phyloP scores from a whole-genome alignment of 345 rosid genomes.

The Brassica incana region DNA sequence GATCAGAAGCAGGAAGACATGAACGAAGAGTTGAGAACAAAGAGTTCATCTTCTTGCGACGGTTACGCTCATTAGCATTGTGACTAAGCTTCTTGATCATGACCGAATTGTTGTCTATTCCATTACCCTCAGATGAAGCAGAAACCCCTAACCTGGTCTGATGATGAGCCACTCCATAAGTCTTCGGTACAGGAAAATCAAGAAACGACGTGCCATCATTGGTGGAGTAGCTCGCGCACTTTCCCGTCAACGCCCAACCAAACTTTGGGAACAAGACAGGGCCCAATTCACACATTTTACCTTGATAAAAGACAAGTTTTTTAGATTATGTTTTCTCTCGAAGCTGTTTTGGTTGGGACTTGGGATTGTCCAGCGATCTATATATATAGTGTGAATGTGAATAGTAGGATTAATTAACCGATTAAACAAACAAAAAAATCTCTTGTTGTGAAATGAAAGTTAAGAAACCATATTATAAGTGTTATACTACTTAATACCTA shows the following conservation, averaged over 20 bases:
- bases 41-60: not conserved
- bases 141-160: not conserved
- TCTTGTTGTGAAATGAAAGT: not conserved
- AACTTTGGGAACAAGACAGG: not conserved
- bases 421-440: not conserved
- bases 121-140: not conserved
- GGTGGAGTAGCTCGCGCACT: not conserved
- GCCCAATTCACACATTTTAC: not conserved
- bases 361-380: not conserved
- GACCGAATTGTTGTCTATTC: not conserved
- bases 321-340: not conserved
- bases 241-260: not conserved
- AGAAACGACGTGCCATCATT: not conserved
- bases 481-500: not conserved
- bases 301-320: not conserved
- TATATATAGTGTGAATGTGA: not conserved
- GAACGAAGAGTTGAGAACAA: not conserved
- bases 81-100: not conserved
- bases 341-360: not conserved
- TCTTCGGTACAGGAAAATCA: not conserved
- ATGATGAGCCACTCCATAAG: not conserved
- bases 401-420: not conserved
- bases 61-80: constrained; percentile 1
- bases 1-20: not conserved
- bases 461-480: not conserved